These are phyloP conservation scores for Thyridium curvatum DNA, from an alignment of 2,329 filamentous ascomycete genomes.

Conservation along the genomic window DNA sequence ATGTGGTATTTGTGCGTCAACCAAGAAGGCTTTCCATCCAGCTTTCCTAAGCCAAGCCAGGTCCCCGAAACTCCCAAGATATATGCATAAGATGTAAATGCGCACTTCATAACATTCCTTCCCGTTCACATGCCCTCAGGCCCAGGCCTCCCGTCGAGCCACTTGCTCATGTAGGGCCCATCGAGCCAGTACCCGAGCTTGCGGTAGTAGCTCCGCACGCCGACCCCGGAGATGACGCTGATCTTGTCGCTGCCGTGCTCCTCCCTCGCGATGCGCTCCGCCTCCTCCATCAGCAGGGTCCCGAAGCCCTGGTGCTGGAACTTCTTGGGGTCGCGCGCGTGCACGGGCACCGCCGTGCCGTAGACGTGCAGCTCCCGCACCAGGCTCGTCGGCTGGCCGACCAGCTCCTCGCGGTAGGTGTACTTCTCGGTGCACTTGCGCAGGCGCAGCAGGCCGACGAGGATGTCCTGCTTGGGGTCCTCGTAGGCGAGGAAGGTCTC, in stretches of 20 bases:
- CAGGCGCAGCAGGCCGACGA: conserved; percentile 83
- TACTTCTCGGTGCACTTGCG: conserved; percentile 88
- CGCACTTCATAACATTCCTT: neutral
- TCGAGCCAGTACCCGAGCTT: conserved; percentile 92
- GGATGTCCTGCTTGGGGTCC: conserved; percentile 95
- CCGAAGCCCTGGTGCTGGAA: conserved; percentile 98
- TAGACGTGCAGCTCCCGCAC: conserved; percentile 96
- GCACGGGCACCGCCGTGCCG: conserved; percentile 93
- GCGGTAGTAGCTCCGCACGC: conserved; percentile 89
- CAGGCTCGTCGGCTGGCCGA: conserved; percentile 79
- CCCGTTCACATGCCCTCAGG: conserved; percentile 6
- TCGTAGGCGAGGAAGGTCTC: conserved; percentile 98
- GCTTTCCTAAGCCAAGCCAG: too few relatives aligned
- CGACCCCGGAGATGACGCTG: conserved; percentile 95
- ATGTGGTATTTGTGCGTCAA: too few relatives aligned
- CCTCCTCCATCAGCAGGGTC: conserved; percentile 95
- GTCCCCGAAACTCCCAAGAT: too few relatives aligned
- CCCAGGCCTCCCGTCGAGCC: conserved; percentile 43
- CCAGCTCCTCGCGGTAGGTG: conserved; percentile 85
- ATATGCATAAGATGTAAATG: too few relatives aligned
- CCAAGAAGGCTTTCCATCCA: too few relatives aligned
- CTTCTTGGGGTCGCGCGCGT: conserved; percentile 89
- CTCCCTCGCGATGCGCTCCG: conserved; percentile 86
- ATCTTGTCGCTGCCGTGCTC: conserved; percentile 94
- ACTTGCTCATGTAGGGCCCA: conserved; percentile 76